phyloP scores from a whole-genome alignment of 768 basidiomycete species.

The Russula dissimulans region DNA sequence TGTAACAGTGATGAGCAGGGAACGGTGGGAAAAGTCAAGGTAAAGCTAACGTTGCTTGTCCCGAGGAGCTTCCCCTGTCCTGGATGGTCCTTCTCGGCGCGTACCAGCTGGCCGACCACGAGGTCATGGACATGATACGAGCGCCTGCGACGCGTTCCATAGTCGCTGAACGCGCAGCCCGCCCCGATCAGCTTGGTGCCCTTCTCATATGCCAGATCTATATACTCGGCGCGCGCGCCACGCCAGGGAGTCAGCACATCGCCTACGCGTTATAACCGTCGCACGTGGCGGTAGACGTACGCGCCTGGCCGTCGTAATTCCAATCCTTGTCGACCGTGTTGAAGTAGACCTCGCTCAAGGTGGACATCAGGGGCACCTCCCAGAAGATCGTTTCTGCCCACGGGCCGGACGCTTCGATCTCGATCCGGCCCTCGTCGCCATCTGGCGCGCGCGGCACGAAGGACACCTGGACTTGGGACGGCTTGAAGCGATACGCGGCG shows the following conservation, averaged over 20 bases:
- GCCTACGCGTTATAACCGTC: not conserved
- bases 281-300: conserved; percentile 30
- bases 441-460: conserved; percentile 42
- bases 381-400: conserved; percentile 88
- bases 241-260: not conserved
- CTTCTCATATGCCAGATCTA: conserved; percentile 71
- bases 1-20: not conserved
- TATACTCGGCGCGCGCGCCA: not conserved
- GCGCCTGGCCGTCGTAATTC: conserved; percentile 74
- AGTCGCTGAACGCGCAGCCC: conserved; percentile 72
- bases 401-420: conserved; percentile 62
- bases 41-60: conserved; percentile 76
- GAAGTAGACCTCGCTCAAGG: conserved; percentile 87
- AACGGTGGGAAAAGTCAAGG: not conserved
- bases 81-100: conserved; percentile 46
- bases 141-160: conserved; percentile 76
- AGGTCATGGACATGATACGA: conserved; percentile 69
- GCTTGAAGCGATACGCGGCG: conserved; percentile 55
- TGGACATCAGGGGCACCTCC: conserved; percentile 94
- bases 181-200: conserved; percentile 50
- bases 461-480: conserved; percentile 56
- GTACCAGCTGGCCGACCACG: conserved; percentile 58
- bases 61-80: conserved; percentile 55
- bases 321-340: conserved; percentile 66
- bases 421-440: conserved; percentile 45